A percentile compares a stretch with the other conserved stretches of the same genome.
Conservation (phyloP, 371 early-diverging fungal genomes). For the Mucor racemosus region DNA sequence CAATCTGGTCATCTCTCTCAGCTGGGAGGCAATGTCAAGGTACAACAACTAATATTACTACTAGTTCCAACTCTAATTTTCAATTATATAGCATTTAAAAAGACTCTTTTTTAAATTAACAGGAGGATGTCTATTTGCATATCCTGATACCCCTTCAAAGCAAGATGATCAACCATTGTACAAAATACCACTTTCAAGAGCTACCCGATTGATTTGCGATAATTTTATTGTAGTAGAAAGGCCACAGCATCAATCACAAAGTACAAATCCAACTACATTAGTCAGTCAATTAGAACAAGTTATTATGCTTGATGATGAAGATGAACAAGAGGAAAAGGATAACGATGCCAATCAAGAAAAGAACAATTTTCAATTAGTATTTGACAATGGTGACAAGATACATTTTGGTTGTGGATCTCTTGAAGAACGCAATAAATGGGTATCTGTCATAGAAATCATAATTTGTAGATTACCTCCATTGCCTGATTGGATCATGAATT, state of each 20-base stretch:
- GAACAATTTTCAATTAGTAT: slow-evolving; percentile 14
- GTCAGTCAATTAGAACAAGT: slow-evolving; percentile 3
- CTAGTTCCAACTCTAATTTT: not conserved
- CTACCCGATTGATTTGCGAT: slow-evolving; percentile 10
- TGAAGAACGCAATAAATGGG: slow-evolving; percentile 24
- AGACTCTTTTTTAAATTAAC: slow-evolving; percentile 14
- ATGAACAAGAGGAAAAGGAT: not conserved
- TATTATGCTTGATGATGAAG: not conserved
- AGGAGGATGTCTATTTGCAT: slow-evolving; percentile 17
- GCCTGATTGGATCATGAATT: slow-evolving; percentile 19
- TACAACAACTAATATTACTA: not conserved
- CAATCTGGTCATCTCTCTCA: slow-evolving; percentile 43
- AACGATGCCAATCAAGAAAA: not conserved
- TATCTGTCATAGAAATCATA: slow-evolving; percentile 23
- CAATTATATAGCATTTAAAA: not conserved
- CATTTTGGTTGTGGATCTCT: slow-evolving; percentile 15
- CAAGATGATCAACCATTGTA: not conserved
- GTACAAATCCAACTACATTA: not conserved
- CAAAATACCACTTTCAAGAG: slow-evolving; percentile 18
- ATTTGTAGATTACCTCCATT: slow-evolving; percentile 17
- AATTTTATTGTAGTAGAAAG: not conserved
- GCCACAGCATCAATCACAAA: not conserved
- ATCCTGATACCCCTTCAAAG: not conserved
- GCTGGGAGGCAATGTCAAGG: slow-evolving; percentile 38
- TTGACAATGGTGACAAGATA: slow-evolving; percentile 17